Base-by-base conservation (phyloP, 2,329 filamentous ascomycete genomes). In the Colletotrichum ledebouriae region DNA sequence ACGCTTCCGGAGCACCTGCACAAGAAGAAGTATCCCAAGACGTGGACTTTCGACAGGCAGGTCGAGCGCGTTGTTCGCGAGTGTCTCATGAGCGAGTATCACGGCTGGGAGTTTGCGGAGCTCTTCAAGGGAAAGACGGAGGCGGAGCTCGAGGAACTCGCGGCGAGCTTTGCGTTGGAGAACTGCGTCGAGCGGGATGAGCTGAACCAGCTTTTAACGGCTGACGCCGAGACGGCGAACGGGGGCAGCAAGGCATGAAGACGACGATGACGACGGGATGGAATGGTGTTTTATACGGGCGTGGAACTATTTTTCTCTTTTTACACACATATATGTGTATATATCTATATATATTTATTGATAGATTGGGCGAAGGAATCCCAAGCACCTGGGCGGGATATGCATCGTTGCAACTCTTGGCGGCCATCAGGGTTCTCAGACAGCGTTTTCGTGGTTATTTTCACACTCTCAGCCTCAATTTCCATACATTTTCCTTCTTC, bases 51-150 rank as follows among this genome's bases (percentile, higher is more conserved):
- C n/a, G 80, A 86, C 15, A 72, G 84, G 15, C 84, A 87, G 57
- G 75, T 87, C 12, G 81, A 85, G 57, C 78, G 81, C 15, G 79
- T 81, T 47, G 79, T 71, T 73, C 83, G 71, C 0, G 79, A 80
- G 71, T 74, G 73, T 4, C 55, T 81, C 12, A 73, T 89, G 72
- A 82, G 83, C 9, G 82, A 84, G 66, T 85, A 84, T 59, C 78
- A 86, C 64, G 79, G 79, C 6, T 82, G 83, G 74, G 87, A 89
- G 73, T 84, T 87, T 74, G 86, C 86, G 1, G 82, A 83, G 72
- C 75, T 87, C 37, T 90, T 90, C 71, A 75, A 78, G 46, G 84
- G 77, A 3, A 86, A 85, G 78, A 80, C 75, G 0, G 74, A 83
- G 59, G 81, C 83, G 33, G 83, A 89, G 70, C 73, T 90, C 25